phyloP scores from a whole-genome alignment of 768 basidiomycete genomes.

The Rhodocollybia butyracea region DNA sequence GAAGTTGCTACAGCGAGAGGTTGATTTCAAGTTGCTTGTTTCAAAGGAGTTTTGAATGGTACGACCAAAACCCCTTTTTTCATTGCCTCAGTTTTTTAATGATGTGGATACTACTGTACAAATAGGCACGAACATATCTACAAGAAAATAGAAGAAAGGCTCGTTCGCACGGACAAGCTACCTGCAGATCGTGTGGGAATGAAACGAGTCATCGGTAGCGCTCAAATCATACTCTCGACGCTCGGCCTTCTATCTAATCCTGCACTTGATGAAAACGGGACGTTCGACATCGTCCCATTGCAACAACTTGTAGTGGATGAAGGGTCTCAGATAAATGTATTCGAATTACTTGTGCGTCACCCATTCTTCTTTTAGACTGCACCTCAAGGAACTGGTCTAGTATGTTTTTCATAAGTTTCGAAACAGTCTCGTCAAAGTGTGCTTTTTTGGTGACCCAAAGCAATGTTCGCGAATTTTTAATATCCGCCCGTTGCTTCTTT shows the following conservation, averaged over 20 bases:
- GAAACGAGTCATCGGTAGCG: slow-evolving; percentile 23
- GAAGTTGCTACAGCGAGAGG: slow-evolving; percentile 29
- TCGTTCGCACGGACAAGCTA: slow-evolving; percentile 42
- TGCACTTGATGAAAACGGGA: slow-evolving; percentile 24
- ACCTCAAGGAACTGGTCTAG: slow-evolving; percentile 20
- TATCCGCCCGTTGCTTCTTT: neutral
- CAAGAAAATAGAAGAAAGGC: slow-evolving; percentile 21
- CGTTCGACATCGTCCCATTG: slow-evolving; percentile 37
- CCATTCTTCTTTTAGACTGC: neutral
- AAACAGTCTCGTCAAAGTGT: slow-evolving; percentile 33
- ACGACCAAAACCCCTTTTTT: slow-evolving; percentile 5
- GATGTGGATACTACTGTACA: slow-evolving; percentile 27
- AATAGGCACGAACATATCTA: slow-evolving; percentile 55
- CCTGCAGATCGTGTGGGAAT: slow-evolving; percentile 20
- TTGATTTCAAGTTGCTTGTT: slow-evolving; percentile 41
- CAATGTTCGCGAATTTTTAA: slow-evolving; percentile 36
- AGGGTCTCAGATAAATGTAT: slow-evolving; percentile 48
- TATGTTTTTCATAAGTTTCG: slow-evolving; percentile 40
- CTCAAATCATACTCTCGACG: slow-evolving; percentile 42
- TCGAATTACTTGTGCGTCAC: slow-evolving; percentile 41
- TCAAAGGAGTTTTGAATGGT: slow-evolving; percentile 52
- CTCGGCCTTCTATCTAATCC: slow-evolving; percentile 50
- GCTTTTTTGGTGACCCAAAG: slow-evolving; percentile 52
- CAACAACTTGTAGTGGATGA: slow-evolving; percentile 50
- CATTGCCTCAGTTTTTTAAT: slow-evolving; percentile 30